Base-by-base conservation (phyloP, 176 grass and related monocot genomes). In the Raddia distichophylla region DNA sequence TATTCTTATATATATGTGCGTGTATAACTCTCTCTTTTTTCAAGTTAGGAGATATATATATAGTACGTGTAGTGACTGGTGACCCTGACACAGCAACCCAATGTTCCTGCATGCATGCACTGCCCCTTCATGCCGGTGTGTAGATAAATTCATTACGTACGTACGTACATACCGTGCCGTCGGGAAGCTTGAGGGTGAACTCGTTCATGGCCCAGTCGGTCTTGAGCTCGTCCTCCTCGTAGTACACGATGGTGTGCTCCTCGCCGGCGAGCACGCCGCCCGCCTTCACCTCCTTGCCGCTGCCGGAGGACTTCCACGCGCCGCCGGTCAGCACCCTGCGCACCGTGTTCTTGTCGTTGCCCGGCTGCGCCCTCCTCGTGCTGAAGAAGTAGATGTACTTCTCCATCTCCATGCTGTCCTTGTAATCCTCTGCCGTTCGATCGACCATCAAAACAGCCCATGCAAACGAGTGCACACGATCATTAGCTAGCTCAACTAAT, bases 311-410 rank as follows among this genome's bases (percentile, higher is more conserved):
- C 59, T 65, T 80, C 76, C 84, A 86, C 4, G 1, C 20, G 60
- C 84, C 84, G 69, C 61, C 42, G 52, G 0, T 15, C 7, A 50
- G 32, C 22, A 7, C 2, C 37, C 37, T 40, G 27, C 84, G 77
- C 27, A 16, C 7, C 42, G 84, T 69, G 11, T 51, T 27, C 51
- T 22, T 42, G 50, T 48, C 40, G 17, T 12, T 16, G 53, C 7
- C 4, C 8, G 2, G 43, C 52, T 6, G 0, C 18, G 1, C 9
- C 86, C 57, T 20, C 57, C 73, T 51, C 7, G 0, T 0, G 86
- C 73, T 70, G 65, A 87, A 82, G 85, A 87, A 77, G 73, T 87
- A 87, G 79, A 87, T 71, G 86, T 0, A 27, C 7, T 48, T 40
- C 37, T 40, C 79, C 35, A 18, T 1, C 86, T 87, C 86, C 65